Base-by-base conservation (phyloP, 495 filamentous ascomycete species). In the Daldinia loculata region DNA sequence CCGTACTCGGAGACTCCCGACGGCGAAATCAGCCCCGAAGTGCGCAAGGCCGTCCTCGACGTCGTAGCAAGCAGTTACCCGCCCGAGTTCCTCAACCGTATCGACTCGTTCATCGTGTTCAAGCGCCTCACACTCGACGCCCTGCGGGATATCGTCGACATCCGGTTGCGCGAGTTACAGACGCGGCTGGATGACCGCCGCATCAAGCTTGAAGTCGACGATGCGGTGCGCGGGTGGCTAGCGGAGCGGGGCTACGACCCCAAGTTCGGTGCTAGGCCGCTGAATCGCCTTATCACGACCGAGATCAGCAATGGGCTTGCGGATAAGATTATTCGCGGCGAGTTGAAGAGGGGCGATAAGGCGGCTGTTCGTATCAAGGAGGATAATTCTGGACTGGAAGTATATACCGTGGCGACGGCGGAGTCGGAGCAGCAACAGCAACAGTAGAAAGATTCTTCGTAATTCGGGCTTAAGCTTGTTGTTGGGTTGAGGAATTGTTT, bases 101-200 rank as follows among this genome's bases (percentile, higher is more conserved):
- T 98, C 59, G 95, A 98, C 79, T 94, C 96, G 60, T 97, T 98
- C 82, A 97, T 98, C 78, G 84, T 98, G 75, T 98, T 98, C 86
- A 91, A 91, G 75, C 87, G 94, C 8, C 87, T 98, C 2, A 93
- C 91, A 0, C 81, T 84, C 19, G 84, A 86, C 26, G 93, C 95
- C 50, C 87, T 98, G 27, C 83, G 93, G 6, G 95, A 96, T 72
- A 98, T 98, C 59, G 93, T 98, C 55, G 92, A 98, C 72, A 97
- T 98, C 63, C 88, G 95, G 56, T 82, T 98, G 38, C 88, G 85
- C 58, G 95, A 99, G 79, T 83, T 98, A 0, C 93, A 97, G 75
- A 76, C 82, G 51, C 86, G 93, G n/a, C 87, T 98, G 3, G 89
- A 93, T 72, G 93, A 97, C 74, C 88, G 94, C 36, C 88, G 95